Base-by-base conservation (phyloP, 768 basidiomycete genomes). In the Leucocoprinus birnbaumii region DNA sequence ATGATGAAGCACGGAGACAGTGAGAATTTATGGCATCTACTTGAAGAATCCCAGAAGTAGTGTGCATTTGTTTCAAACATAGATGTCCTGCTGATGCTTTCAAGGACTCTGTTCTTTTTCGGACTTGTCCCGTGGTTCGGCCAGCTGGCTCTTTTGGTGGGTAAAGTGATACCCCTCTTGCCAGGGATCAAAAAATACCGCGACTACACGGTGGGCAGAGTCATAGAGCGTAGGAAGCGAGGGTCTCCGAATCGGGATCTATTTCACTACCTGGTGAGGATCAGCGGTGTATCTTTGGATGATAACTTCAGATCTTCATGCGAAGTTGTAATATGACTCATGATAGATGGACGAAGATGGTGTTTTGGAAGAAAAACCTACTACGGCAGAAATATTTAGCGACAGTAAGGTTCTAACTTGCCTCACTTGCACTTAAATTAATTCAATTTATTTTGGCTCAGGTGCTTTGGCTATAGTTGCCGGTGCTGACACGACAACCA, bases 1-100 rank as follows among this genome's bases (percentile, higher is more conserved):
- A 59, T 71, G 43, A 66, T 71, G 59, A 58, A 59, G 16, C 61
- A 71, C n/a, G 66, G 66, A 22, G 70, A 71, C 56, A 59, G 58
- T n/a, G 60, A 65, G 27, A 66, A 67, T 45, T 53, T 68, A 44
- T 62, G 61, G 44, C 60, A 59, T 14, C 50, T 64, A 4, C 56
- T 66, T 62, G 66, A 64, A 52, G 58, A 18, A 2, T 66, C 66
- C 9, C 64, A 66, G 59, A 64, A 58, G 69, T 67, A 42, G 44
- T 56, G 6, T 31, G 31, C 11, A 5, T 5, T 45, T 18, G 26
- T 27, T 19, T 43, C 9, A 26, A 2, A 21, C 27, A 53, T 14
- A 11, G 34, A 22, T 24, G 22, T 6, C 7, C 27, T 2, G 11
- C 47, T 35, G 21, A 35, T 16, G 19, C n/a, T 41, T 25, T 21